Conservation (phyloP, 2,329 filamentous ascomycete genomes). For the Talaromyces islandicus region DNA sequence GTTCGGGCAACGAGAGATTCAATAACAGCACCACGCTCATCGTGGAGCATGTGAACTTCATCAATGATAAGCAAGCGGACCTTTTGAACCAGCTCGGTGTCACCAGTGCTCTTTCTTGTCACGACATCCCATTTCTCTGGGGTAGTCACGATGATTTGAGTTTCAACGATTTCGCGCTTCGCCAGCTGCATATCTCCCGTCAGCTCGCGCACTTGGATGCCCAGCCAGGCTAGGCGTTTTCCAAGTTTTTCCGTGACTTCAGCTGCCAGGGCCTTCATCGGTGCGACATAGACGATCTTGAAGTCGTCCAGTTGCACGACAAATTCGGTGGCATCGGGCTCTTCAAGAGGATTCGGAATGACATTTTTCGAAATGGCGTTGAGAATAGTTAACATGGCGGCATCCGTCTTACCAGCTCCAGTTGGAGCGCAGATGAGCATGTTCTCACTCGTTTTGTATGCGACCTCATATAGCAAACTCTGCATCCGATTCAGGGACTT, state of each 20-base stretch:
- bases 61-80: slow-evolving; percentile 94
- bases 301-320: slow-evolving; percentile 79
- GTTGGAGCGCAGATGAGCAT: slow-evolving; percentile 98
- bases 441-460: slow-evolving; percentile 93
- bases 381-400: slow-evolving; percentile 91
- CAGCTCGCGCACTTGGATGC: slow-evolving; percentile 83
- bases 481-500: slow-evolving; percentile 96
- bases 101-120: slow-evolving; percentile 91
- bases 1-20: slow-evolving; percentile 94
- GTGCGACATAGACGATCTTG: slow-evolving; percentile 97
- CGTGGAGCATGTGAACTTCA: slow-evolving; percentile 98
- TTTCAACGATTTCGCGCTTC: slow-evolving; percentile 90
- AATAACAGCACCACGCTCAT: slow-evolving; percentile 90
- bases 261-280: slow-evolving; percentile 96
- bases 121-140: slow-evolving; percentile 99
- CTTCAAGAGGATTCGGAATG: slow-evolving; percentile 69
- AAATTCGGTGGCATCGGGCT: slow-evolving; percentile 69
- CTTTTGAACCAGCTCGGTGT: slow-evolving; percentile 96
- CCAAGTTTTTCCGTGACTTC: slow-evolving; percentile 94
- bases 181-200: slow-evolving; percentile 99
- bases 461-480: slow-evolving; percentile 89
- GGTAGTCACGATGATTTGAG: slow-evolving; percentile 96
- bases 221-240: slow-evolving; percentile 87
- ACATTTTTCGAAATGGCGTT: slow-evolving; percentile 86
- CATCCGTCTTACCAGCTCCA: slow-evolving; percentile 97